These are phyloP conservation scores for Candida namnaoensis DNA, from an alignment of 805 yeast genomes.

Conservation along the genomic window DNA sequence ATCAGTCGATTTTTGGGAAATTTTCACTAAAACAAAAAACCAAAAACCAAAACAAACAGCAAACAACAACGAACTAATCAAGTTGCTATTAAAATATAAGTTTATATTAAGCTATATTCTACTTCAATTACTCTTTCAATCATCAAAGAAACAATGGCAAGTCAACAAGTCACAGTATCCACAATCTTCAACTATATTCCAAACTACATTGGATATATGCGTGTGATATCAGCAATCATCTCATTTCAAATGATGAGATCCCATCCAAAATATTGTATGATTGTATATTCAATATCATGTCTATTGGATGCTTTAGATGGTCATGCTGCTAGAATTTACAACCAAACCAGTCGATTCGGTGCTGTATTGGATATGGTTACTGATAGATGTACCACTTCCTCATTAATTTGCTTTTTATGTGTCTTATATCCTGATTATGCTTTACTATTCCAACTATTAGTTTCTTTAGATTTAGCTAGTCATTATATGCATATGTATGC, in stretches of 20 bases:
- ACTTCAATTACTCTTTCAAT: too few species aligned
- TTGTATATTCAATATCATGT: constrained; percentile 80
- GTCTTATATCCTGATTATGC: constrained; percentile 65
- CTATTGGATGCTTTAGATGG: constrained; percentile 95
- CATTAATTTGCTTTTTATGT: constrained; percentile 81
- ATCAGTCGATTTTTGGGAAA: too few species aligned
- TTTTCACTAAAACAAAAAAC: too few species aligned
- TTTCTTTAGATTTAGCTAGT: constrained; percentile 81
- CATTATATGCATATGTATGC: constrained; percentile 99
- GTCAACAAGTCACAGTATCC: constrained; percentile 26
- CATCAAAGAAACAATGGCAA: too few species aligned
- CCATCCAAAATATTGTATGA: constrained; percentile 74
- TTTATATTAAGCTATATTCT: too few species aligned
- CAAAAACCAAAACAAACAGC: too few species aligned
- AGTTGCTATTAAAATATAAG: too few species aligned
- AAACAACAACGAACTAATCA: too few species aligned
- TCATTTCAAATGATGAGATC: constrained; percentile 77
- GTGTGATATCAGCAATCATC: constrained; percentile 74
- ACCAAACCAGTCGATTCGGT: constrained; percentile 89
- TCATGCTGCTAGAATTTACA: constrained; percentile 79
- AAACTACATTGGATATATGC: constrained; percentile 80
- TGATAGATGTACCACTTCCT: constrained; percentile 92
- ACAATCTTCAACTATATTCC: constrained; percentile 79
- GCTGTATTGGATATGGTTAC: constrained; percentile 99
- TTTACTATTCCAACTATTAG: constrained; percentile 63